Conservation (phyloP, 2,329 filamentous ascomycete genomes). For the Curvularia spicifera region DNA sequence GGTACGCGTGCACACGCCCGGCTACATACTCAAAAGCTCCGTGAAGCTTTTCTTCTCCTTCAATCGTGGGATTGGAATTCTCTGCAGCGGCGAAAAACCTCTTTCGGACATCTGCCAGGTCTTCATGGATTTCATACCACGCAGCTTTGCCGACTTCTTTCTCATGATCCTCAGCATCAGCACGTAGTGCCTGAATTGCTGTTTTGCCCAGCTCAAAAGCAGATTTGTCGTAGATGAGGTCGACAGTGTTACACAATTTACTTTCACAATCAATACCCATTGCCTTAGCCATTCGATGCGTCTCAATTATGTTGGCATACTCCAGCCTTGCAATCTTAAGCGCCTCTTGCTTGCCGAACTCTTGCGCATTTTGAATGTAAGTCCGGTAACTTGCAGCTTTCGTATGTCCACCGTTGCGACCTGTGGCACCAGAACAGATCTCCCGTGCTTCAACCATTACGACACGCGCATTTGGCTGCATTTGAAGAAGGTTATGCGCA, state of each 20-base stretch:
- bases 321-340: constrained; percentile 52
- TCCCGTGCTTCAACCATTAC: constrained; percentile 52
- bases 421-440: constrained; percentile 51
- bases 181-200: constrained; percentile 32
- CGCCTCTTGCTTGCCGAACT: constrained; percentile 59
- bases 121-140: constrained; percentile 35
- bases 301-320: constrained; percentile 57
- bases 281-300: constrained; percentile 60
- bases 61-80: constrained; percentile 28
- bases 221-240: constrained; percentile 61
- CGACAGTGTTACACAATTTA: constrained; percentile 60
- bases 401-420: constrained; percentile 56
- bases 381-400: constrained; percentile 60
- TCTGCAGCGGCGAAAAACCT: constrained; percentile 27
- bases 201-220: constrained; percentile 39
- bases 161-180: constrained; percentile 35
- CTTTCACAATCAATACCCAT: constrained; percentile 57
- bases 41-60: constrained; percentile 27
- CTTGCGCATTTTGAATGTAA: constrained; percentile 56
- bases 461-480: constrained; percentile 25
- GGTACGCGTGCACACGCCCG: constrained; percentile 43
- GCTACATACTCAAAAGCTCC: constrained; percentile 45
- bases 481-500: constrained; percentile 45
- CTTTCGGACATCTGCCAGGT: constrained; percentile 16
- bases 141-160: constrained; percentile 33